phyloP scores from a whole-genome alignment of 306 rosid genomes.

The Castanopsis chinensis region DNA sequence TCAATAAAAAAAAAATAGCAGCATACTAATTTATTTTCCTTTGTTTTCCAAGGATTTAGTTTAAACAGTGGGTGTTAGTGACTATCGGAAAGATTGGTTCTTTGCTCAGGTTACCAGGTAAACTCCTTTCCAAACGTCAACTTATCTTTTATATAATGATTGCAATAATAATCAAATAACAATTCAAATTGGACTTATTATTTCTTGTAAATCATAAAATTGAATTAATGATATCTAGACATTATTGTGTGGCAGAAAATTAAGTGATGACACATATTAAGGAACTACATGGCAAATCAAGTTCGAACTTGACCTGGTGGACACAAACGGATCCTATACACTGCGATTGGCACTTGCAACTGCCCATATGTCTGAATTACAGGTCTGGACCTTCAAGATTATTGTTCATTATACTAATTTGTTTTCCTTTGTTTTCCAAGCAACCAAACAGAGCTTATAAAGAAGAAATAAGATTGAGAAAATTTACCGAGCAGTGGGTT shows the following conservation, averaged over 20 bases:
- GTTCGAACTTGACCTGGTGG: slow-evolving; percentile 48
- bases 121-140: not conserved
- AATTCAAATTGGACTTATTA: not conserved
- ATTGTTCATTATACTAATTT: not conserved
- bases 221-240: too few relatives aligned
- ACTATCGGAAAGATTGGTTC: slow-evolving; percentile 82
- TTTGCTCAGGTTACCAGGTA: slow-evolving; percentile 92
- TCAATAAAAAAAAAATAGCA: too few relatives aligned
- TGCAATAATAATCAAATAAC: not conserved
- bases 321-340: slow-evolving; percentile 34
- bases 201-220: not conserved
- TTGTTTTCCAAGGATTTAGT: slow-evolving; percentile 58
- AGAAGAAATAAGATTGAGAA: too few relatives aligned
- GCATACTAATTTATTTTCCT: too few relatives aligned
- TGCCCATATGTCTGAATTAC: slow-evolving; percentile 52
- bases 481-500: too few relatives aligned
- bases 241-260: slow-evolving; percentile 42
- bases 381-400: slow-evolving; percentile 30
- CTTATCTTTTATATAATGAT: not conserved
- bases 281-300: slow-evolving; percentile 77
- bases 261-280: slow-evolving; percentile 48
- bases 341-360: slow-evolving; percentile 75
- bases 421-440: too few relatives aligned
- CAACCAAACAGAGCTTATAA: too few relatives aligned
- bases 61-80: slow-evolving; percentile 67